Percentiles rank a stretch among this genome's conserved stretches.
These are phyloP conservation scores for Pisolithus orientalis DNA, from an alignment of 768 basidiomycete species.

Conservation along the genomic window DNA sequence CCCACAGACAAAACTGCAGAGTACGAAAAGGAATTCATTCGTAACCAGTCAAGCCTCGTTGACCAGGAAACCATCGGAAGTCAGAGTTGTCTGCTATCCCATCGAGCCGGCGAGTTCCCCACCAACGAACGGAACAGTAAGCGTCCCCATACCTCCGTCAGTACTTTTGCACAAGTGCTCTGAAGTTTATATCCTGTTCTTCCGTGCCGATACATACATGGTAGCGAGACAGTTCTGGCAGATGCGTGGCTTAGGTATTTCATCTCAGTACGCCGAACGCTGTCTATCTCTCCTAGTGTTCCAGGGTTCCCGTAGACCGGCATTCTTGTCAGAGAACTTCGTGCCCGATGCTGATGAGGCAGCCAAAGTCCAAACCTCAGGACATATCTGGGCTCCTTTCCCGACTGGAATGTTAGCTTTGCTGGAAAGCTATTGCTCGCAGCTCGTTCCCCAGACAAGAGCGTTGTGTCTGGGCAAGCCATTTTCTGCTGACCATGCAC, in stretches of 20 bases:
- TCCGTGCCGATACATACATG: conserved; percentile 51
- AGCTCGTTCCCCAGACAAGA: conserved; percentile 60
- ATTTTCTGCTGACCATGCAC: not conserved
- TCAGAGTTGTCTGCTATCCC: conserved; percentile 62
- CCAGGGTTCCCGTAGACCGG: conserved; percentile 1
- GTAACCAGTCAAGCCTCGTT: conserved; percentile 35
- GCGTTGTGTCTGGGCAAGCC: conserved; percentile 90
- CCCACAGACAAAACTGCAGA: conserved; percentile 69
- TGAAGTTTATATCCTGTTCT: conserved; percentile 82
- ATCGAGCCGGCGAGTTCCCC: conserved; percentile 55
- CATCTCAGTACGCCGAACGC: conserved; percentile 78
- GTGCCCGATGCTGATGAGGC: conserved; percentile 49
- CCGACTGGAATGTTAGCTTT: conserved; percentile 92
- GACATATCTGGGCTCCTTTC: conserved; percentile 84
- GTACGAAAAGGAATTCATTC: conserved; percentile 69
- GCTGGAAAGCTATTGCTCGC: conserved; percentile 66
- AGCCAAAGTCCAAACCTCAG: conserved; percentile 75
- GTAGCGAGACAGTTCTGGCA: conserved; percentile 94
- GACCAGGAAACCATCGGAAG: conserved; percentile 36
- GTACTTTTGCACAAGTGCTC: conserved; percentile 29
- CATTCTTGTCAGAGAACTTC: conserved; percentile 4
- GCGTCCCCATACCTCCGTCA: no score
- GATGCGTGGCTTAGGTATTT: conserved; percentile 85
- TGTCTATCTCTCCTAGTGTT: conserved; percentile 61
- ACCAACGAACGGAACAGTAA: not conserved